Evolutionary conservation across 2,329 filamentous ascomycete species (phyloP).

Genomic region (Cytospora schulzeri): DNA sequence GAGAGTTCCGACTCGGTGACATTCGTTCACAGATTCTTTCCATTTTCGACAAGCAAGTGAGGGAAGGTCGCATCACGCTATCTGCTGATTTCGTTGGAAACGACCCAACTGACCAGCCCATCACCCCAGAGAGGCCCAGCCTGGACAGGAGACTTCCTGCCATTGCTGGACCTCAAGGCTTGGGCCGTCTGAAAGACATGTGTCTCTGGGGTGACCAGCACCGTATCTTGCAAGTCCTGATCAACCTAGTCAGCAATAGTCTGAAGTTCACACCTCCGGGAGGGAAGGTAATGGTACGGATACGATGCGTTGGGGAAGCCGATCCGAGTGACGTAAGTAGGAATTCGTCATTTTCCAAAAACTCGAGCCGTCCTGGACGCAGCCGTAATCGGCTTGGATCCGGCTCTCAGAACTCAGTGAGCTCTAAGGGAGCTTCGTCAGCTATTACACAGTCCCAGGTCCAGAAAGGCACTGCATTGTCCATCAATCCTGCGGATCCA

Average conservation of each 20-base stretch:
- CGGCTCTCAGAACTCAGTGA: conserved; percentile 53
- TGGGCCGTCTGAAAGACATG: conserved; percentile 78
- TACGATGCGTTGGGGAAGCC: conserved; percentile 70
- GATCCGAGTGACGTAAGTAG: conserved; percentile 51
- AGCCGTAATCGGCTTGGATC: conserved; percentile 50
- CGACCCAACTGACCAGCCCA: conserved; percentile 36
- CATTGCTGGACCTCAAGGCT: conserved; percentile 61
- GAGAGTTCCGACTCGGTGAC: conserved; percentile 82
- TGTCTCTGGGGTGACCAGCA: conserved; percentile 92
- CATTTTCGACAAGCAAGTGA: conserved; percentile 88
- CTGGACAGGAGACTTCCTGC: conserved; percentile 52
- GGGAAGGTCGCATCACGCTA: conserved; percentile 75
- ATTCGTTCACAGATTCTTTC: conserved; percentile 79
- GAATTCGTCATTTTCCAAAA: conserved; percentile 54
- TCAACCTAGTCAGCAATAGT: conserved; percentile 89
- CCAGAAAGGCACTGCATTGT: conserved; percentile 54
- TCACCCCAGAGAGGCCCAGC: conserved; percentile 38
- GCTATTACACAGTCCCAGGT: conserved; percentile 35
- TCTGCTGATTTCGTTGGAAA: conserved; percentile 69
- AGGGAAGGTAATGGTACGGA: conserved; percentile 74
- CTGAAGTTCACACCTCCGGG: conserved; percentile 84
- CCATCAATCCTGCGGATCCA: conserved; percentile 65
- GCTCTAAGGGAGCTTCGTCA: conserved; percentile 44
- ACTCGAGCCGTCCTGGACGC: conserved; percentile 46
- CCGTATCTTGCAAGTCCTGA: conserved; percentile 87